A percentile compares a stretch with the other conserved stretches of the same genome.
phyloP scores from a whole-genome alignment of 805 yeast species.

The Lachancea fermentati region DNA sequence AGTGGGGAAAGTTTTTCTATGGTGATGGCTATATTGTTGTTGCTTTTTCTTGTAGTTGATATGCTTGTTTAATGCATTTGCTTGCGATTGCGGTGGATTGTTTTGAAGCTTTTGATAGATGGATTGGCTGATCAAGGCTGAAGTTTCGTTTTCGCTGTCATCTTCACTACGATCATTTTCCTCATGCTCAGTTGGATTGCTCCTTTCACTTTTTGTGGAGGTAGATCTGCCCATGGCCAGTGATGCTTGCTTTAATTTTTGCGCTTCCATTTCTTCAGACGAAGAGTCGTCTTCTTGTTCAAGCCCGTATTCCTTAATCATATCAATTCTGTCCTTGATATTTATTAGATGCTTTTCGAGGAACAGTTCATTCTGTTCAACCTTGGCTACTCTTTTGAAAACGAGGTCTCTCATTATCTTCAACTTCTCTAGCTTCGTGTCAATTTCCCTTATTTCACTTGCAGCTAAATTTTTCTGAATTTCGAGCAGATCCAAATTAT shows the following conservation, averaged over 20 bases:
- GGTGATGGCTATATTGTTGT: constrained; percentile 26
- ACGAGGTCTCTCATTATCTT: constrained; percentile 46
- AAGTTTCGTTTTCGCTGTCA: constrained; percentile 11
- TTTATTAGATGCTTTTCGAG: constrained; percentile 45
- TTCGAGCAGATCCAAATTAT: constrained; percentile 49
- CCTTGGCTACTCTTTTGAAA: constrained; percentile 51
- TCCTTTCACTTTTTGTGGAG: constrained; percentile 2
- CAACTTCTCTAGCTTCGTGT: constrained; percentile 47
- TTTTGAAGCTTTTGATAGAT: constrained; percentile 40
- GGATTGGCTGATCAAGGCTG: constrained; percentile 38
- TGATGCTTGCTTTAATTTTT: background rate
- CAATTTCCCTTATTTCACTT: constrained; percentile 60
- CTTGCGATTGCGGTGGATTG: constrained; percentile 23
- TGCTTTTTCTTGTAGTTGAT: constrained; percentile 14
- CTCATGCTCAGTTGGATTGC: constrained; percentile 2
- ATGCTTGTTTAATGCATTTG: constrained; percentile 6
- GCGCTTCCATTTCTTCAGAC: constrained; percentile 8
- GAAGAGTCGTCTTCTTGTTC: constrained; percentile 26
- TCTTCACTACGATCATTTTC: constrained; percentile 4
- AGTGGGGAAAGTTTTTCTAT: constrained; percentile 53
- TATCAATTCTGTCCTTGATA: constrained; percentile 39
- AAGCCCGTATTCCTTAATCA: constrained; percentile 38
- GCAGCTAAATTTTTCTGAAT: constrained; percentile 61
- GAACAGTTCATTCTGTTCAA: constrained; percentile 56
- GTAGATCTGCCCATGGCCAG: constrained; percentile 1